A percentile compares a stretch with the other conserved stretches of the same genome.
Evolutionary conservation across 1,284 basidiomycete species (phyloP).

Genomic region (Exsudoporus floridanus): DNA sequence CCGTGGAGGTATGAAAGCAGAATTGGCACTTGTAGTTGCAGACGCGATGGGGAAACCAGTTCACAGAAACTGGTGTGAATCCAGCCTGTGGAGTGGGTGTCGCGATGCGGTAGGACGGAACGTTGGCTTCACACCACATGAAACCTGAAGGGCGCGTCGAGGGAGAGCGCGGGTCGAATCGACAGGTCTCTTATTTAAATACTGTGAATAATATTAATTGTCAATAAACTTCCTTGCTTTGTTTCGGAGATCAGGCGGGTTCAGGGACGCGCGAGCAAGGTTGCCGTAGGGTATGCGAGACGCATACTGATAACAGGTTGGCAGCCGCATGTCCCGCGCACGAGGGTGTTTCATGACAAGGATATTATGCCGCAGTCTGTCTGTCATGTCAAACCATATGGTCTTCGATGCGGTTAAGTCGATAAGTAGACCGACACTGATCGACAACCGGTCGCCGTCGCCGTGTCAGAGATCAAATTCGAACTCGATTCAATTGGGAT

Average conservation of each 20-base stretch:
- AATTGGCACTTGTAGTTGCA: constrained; percentile 40
- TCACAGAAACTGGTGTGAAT: constrained; percentile 16
- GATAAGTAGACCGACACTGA: neutral
- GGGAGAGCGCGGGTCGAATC: no score
- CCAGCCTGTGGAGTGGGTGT: constrained; percentile 9
- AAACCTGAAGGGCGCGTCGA: no score
- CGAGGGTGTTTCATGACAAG: neutral
- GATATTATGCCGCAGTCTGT: neutral
- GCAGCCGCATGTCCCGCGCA: neutral
- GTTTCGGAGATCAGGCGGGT: no score
- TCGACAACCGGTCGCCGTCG: neutral
- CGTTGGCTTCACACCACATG: no score
- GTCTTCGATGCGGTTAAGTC: neutral
- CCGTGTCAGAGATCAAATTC: no score
- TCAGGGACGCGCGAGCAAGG: no score
- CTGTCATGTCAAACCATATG: neutral
- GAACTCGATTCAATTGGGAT: no score
- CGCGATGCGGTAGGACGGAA: no score
- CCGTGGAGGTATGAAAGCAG: constrained; percentile 40
- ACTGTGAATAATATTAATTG: no score
- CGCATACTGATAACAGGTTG: neutral
- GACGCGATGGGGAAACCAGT: constrained; percentile 20
- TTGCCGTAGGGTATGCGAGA: no score
- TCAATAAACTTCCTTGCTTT: no score
- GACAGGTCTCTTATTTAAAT: no score